These are phyloP conservation scores for Rhododendron ferrugineum DNA, from an alignment of 148 eudicot genomes.

Conservation along the genomic window DNA sequence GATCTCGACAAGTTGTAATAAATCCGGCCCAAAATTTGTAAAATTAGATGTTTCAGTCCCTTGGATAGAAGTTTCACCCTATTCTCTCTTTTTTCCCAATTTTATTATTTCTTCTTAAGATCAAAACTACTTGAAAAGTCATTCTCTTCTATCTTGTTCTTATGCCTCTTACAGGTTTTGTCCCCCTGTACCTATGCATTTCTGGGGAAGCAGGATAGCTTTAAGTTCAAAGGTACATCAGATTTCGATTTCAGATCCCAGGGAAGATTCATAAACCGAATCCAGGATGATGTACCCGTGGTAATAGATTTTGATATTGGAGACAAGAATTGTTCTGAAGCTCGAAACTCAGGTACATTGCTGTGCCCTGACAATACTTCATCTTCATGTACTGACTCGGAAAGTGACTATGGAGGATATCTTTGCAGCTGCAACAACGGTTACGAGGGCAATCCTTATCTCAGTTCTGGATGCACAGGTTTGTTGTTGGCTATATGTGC, in stretches of 20 bases:
- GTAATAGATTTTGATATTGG: constrained; percentile 34
- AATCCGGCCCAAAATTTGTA: too few species aligned
- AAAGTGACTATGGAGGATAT: constrained; percentile 19
- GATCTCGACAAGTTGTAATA: too few species aligned
- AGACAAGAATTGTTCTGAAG: constrained; percentile 21
- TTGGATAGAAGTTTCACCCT: too few species aligned
- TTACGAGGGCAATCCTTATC: constrained; percentile 26
- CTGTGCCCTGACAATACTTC: constrained; percentile 19
- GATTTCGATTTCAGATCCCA: constrained; percentile 7
- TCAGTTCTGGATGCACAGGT: constrained; percentile 11
- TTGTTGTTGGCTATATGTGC: background rate
- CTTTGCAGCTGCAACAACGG: constrained; percentile 27
- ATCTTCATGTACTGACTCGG: constrained; percentile 10
- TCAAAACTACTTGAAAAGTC: background rate
- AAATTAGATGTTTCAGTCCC: too few species aligned
- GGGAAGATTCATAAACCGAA: background rate
- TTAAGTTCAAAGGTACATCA: constrained; percentile 9
- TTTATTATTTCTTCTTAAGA: too few species aligned
- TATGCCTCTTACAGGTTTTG: background rate
- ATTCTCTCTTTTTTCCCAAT: too few species aligned
- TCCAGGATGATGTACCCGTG: constrained; percentile 15
- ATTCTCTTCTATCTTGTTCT: background rate
- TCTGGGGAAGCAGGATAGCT: background rate
- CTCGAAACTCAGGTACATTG: background rate
- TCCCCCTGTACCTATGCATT: background rate